A percentile compares a stretch with the other conserved stretches of the same genome.
These are phyloP conservation scores for Neurospora pannonica DNA, from an alignment of 495 filamentous ascomycete species.

Conservation along the genomic window DNA sequence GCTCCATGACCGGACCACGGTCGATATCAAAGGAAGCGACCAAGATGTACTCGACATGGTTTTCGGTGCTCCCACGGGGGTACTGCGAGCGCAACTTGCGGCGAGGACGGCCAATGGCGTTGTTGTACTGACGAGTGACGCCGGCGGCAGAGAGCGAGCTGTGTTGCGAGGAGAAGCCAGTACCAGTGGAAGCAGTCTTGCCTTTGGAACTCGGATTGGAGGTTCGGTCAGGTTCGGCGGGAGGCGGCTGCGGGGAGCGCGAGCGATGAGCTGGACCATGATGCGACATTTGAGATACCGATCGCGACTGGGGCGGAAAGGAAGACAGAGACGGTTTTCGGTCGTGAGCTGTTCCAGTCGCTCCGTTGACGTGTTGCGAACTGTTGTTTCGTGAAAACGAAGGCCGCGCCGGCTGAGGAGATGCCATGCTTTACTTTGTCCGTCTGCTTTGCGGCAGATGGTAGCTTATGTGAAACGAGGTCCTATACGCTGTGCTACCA, in stretches of 20 bases:
- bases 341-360: constrained; percentile 12
- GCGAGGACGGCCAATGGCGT: constrained; percentile 28
- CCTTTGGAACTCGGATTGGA: constrained; percentile 47
- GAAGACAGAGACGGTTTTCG: constrained; percentile 47
- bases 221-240: constrained; percentile 34
- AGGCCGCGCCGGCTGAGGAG: constrained; percentile 2
- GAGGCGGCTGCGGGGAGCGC: constrained; percentile 44
- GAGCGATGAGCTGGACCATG: constrained; percentile 24
- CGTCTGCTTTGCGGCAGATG: neutral
- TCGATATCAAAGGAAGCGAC: constrained; percentile 98
- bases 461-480: neutral
- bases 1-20: constrained; percentile 93
- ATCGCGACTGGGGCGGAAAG: constrained; percentile 47
- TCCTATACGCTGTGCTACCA: neutral
- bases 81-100: constrained; percentile 73
- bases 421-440: neutral
- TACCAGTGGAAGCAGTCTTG: constrained; percentile 41
- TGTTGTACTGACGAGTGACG: constrained; percentile 29
- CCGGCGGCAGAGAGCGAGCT: constrained; percentile 37
- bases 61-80: constrained; percentile 64
- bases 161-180: constrained; percentile 44
- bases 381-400: constrained; percentile 9
- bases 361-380: neutral
- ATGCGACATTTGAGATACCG: constrained; percentile 43
- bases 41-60: constrained; percentile 98